Evolutionary conservation across 2,329 filamentous ascomycete species (phyloP).

Genomic region (Exophiala lecanii-corni): DNA sequence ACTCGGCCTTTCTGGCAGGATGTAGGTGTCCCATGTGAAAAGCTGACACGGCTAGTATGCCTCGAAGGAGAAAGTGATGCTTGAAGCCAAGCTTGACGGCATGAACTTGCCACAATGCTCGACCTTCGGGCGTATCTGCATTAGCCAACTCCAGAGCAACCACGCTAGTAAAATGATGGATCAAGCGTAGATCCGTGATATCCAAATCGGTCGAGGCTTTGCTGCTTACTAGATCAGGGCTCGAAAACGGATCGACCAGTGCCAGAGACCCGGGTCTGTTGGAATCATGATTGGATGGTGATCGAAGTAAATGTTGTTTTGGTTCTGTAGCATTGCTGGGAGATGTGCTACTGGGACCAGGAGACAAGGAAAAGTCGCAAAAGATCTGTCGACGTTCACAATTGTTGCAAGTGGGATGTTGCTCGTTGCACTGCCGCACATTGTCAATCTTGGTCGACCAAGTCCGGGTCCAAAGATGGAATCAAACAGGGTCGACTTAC

Average conservation of each 20-base stretch:
- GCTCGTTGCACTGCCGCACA: conserved; percentile 35
- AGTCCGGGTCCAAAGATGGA: not conserved
- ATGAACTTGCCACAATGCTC: conserved; percentile 33
- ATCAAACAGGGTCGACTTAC: conserved; percentile 23
- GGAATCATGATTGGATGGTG: not conserved
- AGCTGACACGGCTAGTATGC: conserved; percentile 41
- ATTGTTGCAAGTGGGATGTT: conserved; percentile 33
- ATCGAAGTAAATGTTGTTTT: not conserved
- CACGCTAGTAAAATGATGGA: conserved; percentile 37
- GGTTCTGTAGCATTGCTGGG: conserved; percentile 11
- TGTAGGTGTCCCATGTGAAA: conserved; percentile 41
- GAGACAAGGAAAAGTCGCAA: conserved; percentile 31
- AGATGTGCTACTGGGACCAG: conserved; percentile 20
- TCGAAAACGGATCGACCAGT: conserved; percentile 20
- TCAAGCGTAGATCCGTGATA: conserved; percentile 35
- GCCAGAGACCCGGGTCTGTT: conserved; percentile 6
- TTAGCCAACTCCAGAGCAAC: conserved; percentile 33
- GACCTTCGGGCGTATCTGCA: conserved; percentile 30
- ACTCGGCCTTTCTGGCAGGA: conserved; percentile 31
- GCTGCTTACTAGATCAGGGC: conserved; percentile 24
- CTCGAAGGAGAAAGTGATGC: conserved; percentile 42
- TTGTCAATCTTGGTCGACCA: not conserved
- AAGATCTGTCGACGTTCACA: conserved; percentile 35
- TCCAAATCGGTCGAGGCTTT: conserved; percentile 27
- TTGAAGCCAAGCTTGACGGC: conserved; percentile 37